These are phyloP conservation scores for Pochonia chlamydosporia DNA, from an alignment of 2,329 filamentous ascomycete species.

Conservation along the genomic window DNA sequence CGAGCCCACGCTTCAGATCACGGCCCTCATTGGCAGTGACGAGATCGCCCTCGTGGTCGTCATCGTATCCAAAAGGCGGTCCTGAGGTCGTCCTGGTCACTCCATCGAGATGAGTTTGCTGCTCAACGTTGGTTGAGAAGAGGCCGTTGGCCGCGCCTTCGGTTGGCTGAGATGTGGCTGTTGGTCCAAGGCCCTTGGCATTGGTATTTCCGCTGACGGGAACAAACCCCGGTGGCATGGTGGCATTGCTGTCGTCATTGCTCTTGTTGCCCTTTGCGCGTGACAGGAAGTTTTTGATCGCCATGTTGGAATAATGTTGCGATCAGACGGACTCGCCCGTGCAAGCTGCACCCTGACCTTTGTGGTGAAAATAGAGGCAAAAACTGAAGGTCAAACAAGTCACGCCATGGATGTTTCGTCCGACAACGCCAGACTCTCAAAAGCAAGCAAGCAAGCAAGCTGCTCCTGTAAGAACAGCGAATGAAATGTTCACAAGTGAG, in stretches of 20 bases:
- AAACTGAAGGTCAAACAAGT: no score
- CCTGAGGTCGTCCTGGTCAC: constrained; percentile 1
- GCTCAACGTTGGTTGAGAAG: neutral
- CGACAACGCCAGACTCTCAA: no score
- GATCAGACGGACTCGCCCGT: no score
- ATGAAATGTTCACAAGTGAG: no score
- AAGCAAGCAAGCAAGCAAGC: no score
- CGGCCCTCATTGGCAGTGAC: constrained; percentile 43
- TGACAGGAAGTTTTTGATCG: neutral
- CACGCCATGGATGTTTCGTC: no score
- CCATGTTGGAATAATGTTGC: neutral
- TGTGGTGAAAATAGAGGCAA: no score
- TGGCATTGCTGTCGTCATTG: neutral
- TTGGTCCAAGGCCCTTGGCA: neutral
- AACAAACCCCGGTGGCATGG: neutral
- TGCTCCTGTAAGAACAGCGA: no score
- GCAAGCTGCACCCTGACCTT: no score
- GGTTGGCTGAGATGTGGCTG: neutral
- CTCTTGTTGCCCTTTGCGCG: neutral
- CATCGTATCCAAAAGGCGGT: neutral
- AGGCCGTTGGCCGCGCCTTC: neutral
- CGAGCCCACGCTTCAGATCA: constrained; percentile 36
- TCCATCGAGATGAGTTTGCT: neutral
- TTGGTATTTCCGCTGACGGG: neutral
- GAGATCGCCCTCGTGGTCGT: constrained; percentile 33